A percentile compares a stretch with the other conserved stretches of the same genome.
These are phyloP conservation scores for Mortierella alpina DNA, from an alignment of 192 early-diverging fungal species.

Conservation along the genomic window DNA sequence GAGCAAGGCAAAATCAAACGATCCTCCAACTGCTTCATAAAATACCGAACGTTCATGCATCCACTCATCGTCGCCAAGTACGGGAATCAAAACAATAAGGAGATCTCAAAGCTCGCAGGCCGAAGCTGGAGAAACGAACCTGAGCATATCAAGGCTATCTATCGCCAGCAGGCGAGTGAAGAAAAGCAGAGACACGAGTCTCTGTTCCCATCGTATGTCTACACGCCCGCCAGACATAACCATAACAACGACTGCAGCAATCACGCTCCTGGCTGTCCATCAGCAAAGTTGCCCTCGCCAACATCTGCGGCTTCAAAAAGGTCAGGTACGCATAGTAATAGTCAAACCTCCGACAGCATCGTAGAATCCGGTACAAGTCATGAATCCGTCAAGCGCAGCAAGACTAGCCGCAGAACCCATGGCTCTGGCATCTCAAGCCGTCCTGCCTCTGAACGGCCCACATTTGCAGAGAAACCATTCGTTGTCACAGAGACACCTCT, in stretches of 20 bases:
- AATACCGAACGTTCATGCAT: slow-evolving; percentile 66
- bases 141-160: slow-evolving; percentile 59
- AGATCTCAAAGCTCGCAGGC: slow-evolving; percentile 66
- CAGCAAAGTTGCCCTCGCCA: not conserved
- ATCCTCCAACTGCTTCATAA: slow-evolving; percentile 62
- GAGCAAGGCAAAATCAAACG: slow-evolving; percentile 40
- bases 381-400: no score
- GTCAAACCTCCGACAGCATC: not conserved
- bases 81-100: slow-evolving; percentile 63
- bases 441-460: not conserved
- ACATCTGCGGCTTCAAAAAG: no score
- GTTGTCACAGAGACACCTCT: slow-evolving; percentile 30
- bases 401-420: not conserved
- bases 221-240: slow-evolving; percentile 28
- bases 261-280: not conserved
- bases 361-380: not conserved
- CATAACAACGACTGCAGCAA: not conserved
- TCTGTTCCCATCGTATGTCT: slow-evolving; percentile 59
- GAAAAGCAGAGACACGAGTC: slow-evolving; percentile 58
- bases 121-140: slow-evolving; percentile 61
- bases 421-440: not conserved
- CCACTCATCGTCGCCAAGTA: slow-evolving; percentile 57
- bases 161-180: slow-evolving; percentile 56
- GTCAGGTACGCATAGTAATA: not conserved
- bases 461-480: not conserved